Evolutionary conservation across 257 asterid species (phyloP).

Genomic region (Oldenlandia corymbosa): DNA sequence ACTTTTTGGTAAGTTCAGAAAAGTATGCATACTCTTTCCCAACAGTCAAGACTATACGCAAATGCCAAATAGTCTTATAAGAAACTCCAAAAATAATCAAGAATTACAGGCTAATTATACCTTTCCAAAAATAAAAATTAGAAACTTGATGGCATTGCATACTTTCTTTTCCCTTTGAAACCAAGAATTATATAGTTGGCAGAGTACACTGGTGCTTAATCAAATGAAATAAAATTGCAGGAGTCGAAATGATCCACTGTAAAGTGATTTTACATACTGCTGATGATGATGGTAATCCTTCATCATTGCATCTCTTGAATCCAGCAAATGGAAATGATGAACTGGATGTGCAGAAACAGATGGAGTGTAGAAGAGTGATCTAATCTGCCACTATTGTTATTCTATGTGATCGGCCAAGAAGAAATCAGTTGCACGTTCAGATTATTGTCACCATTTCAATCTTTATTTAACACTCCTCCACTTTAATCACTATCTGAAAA

Average conservation of each 20-base stretch:
- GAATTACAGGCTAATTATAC: too few species aligned
- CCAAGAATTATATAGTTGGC: too few species aligned
- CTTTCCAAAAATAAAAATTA: too few species aligned
- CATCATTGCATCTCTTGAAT: slow-evolving; percentile 15
- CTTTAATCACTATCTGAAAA: slow-evolving; percentile 42
- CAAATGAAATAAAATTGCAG: slow-evolving; percentile 25
- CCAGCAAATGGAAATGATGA: slow-evolving; percentile 23
- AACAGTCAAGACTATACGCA: too few species aligned
- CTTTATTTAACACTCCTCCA: slow-evolving; percentile 26
- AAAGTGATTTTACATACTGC: slow-evolving; percentile 15
- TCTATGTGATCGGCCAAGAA: neutral
- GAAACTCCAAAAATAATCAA: too few species aligned
- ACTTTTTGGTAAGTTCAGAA: too few species aligned
- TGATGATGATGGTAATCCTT: slow-evolving; percentile 9
- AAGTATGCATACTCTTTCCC: too few species aligned
- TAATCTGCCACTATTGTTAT: neutral
- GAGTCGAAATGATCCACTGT: slow-evolving; percentile 22
- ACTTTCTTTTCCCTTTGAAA: too few species aligned
- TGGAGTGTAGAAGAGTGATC: slow-evolving; percentile 14
- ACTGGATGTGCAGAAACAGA: slow-evolving; percentile 9
- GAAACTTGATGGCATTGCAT: too few species aligned
- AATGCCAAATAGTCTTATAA: too few species aligned
- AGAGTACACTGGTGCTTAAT: slow-evolving; percentile 31
- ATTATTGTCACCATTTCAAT: neutral
- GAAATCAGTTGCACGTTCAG: slow-evolving; percentile 16